Conservation (phyloP, 176 grass and related monocot species). For the Triticum dicoccoides region DNA sequence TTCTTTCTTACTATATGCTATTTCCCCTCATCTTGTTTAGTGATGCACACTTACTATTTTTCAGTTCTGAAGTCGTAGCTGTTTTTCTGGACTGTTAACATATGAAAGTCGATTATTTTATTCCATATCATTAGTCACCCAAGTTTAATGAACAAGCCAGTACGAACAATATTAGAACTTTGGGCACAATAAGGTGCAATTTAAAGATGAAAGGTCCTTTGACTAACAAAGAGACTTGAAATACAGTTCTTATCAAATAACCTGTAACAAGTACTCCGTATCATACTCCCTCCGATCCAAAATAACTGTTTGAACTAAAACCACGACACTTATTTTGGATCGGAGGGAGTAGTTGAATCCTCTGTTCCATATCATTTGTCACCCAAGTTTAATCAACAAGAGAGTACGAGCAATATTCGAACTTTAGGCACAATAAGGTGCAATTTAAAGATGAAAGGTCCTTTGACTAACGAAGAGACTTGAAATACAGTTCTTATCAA, state of each 20-base stretch:
- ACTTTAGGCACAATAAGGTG: background rate
- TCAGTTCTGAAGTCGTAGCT: background rate
- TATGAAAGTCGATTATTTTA: background rate
- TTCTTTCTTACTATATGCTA: background rate
- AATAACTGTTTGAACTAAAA: too few species aligned
- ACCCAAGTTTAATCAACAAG: background rate
- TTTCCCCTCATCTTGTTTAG: conserved; percentile 2
- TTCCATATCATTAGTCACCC: conserved; percentile 4
- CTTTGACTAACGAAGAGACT: conserved; percentile 2
- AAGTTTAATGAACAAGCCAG: background rate
- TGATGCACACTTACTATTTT: background rate
- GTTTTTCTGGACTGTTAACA: background rate
- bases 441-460: background rate
- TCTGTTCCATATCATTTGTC: background rate
- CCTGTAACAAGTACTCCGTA: too few species aligned
- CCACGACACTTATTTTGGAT: too few species aligned
- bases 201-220: background rate
- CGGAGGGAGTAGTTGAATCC: too few species aligned
- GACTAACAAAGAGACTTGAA: background rate
- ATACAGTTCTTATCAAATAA: background rate
- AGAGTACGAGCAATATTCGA: background rate
- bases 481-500: background rate
- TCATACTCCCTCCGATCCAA: too few species aligned
- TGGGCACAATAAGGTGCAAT: background rate
- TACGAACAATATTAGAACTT: background rate